Percentiles rank a stretch among this genome's conserved stretches.
Evolutionary conservation across 73 alveolate species (phyloP).

Genomic region (Tetrahymena malaccensis): DNA sequence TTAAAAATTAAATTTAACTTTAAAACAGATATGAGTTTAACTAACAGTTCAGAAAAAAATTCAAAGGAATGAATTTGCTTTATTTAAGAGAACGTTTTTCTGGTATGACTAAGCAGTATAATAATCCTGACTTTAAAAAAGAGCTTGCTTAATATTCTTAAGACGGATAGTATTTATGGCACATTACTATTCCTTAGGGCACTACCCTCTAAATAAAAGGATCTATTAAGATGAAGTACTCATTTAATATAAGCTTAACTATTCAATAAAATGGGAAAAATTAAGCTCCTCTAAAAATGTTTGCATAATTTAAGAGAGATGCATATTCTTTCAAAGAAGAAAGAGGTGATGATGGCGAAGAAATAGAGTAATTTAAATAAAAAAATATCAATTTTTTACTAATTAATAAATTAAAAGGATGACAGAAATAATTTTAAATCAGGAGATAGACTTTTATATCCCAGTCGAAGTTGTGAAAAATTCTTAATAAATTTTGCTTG

Average conservation of each 20-base stretch:
- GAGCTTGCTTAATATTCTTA: neutral
- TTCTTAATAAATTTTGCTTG: neutral
- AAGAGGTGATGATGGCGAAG: neutral
- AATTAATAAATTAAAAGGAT: neutral
- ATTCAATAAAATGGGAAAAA: neutral
- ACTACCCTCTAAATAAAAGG: neutral
- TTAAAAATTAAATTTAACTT: neutral
- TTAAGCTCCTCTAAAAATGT: neutral
- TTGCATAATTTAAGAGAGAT: neutral
- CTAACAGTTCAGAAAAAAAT: neutral
- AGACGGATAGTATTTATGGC: neutral
- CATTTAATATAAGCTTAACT: neutral
- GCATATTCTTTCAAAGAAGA: neutral
- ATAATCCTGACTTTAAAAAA: neutral
- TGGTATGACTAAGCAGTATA: neutral
- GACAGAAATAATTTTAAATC: neutral
- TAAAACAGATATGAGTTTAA: neutral
- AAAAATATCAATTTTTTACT: neutral
- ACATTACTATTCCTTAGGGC: neutral
- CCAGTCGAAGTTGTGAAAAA: neutral
- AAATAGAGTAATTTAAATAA: neutral
- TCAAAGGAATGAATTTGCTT: neutral
- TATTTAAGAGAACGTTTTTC: neutral
- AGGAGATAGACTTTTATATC: neutral
- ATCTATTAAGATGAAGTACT: neutral